phyloP scores from a whole-genome alignment of 1,139 yeast genomes.

The Yamadazyma spencermartinsiae region DNA sequence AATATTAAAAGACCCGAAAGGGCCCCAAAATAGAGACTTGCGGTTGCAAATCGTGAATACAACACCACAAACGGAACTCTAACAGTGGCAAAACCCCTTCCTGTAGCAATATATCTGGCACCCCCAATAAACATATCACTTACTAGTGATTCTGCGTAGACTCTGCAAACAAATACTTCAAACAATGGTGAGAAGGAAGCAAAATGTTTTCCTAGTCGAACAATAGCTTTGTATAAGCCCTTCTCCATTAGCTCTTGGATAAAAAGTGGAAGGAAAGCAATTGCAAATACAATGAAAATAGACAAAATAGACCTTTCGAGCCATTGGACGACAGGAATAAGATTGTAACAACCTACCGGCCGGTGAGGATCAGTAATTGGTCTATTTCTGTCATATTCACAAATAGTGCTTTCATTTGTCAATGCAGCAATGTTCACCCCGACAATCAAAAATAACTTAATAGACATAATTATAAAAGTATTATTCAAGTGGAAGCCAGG shows the following conservation, averaged over 20 bases:
- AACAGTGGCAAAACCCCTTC: conserved; percentile 54
- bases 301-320: conserved; percentile 49
- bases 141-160: conserved; percentile 49
- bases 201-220: conserved; percentile 47
- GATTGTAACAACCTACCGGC: conserved; percentile 49
- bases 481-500: conserved; percentile 59
- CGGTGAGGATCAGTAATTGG: conserved; percentile 49
- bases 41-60: conserved; percentile 48
- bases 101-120: conserved; percentile 55
- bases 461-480: conserved; percentile 49
- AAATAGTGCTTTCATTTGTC: conserved; percentile 43
- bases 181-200: conserved; percentile 53
- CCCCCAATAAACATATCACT: conserved; percentile 54
- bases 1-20: conserved; percentile 38
- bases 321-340: conserved; percentile 54
- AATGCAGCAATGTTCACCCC: conserved; percentile 50
- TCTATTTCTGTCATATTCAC: conserved; percentile 44
- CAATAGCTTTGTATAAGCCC: conserved; percentile 46
- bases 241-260: conserved; percentile 54
- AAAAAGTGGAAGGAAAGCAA: conserved; percentile 51
- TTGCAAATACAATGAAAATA: conserved; percentile 48
- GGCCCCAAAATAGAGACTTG: conserved; percentile 47
- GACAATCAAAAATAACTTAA: conserved; percentile 47
- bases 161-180: conserved; percentile 54
- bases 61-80: conserved; percentile 45